A percentile compares a stretch with the other conserved stretches of the same genome.
phyloP scores from a whole-genome alignment of 345 rosid species.

The Arabis hirsuta region DNA sequence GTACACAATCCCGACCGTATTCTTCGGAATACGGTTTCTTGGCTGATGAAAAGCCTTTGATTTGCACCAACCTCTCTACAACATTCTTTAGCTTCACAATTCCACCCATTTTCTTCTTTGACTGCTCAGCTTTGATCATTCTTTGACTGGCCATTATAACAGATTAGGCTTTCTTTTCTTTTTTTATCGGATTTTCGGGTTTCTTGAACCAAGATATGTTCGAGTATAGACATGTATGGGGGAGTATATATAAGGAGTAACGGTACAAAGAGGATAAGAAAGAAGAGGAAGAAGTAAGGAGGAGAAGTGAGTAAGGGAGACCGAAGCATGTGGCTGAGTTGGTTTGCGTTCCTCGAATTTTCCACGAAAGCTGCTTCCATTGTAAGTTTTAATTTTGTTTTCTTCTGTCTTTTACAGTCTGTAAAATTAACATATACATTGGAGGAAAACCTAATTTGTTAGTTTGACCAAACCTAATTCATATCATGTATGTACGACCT shows the following conservation, averaged over 20 bases:
- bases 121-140: constrained; percentile 31
- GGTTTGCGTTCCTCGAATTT: constrained; percentile 32
- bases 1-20: constrained; percentile 43
- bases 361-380: constrained; percentile 33
- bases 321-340: constrained; percentile 52
- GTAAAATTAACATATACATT: constrained; percentile 5
- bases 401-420: not conserved
- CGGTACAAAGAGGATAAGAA: constrained; percentile 41
- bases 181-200: not conserved
- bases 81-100: constrained; percentile 50
- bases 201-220: constrained; percentile 8
- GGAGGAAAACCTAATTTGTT: not conserved
- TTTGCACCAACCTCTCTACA: constrained; percentile 44
- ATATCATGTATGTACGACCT: too few relatives aligned
- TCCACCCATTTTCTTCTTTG: constrained; percentile 41
- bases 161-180: not conserved
- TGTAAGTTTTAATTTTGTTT: not conserved
- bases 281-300: constrained; percentile 32
- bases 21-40: constrained; percentile 38
- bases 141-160: constrained; percentile 45
- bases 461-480: too few relatives aligned
- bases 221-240: constrained; percentile 8
- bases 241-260: constrained; percentile 33
- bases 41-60: constrained; percentile 35
- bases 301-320: constrained; percentile 38